Conservation (phyloP, 2,329 filamentous ascomycete genomes). For the Coleophoma cylindrospora region DNA sequence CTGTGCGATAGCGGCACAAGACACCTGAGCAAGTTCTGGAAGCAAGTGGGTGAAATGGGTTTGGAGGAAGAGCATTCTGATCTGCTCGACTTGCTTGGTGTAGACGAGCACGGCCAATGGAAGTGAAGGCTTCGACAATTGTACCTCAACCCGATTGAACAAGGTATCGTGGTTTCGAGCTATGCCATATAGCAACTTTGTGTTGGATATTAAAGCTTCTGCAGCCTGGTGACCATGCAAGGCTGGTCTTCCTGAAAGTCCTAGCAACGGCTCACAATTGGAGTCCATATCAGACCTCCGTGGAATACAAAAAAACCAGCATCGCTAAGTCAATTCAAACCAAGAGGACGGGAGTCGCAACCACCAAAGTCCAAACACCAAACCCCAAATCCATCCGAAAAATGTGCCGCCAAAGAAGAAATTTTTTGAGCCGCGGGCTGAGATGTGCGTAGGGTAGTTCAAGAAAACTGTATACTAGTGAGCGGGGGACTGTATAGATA, state of each 20-base stretch:
- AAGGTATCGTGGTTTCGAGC: too few relatives aligned
- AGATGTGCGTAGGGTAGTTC: conserved; percentile 3
- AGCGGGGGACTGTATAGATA: conserved; percentile 2
- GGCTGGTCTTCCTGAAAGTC: too few relatives aligned
- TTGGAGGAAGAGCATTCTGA: conserved; percentile 54
- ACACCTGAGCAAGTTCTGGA: conserved; percentile 84
- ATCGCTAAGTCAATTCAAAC: not conserved
- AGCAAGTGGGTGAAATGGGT: conserved; percentile 62
- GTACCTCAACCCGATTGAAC: too few relatives aligned
- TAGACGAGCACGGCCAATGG: conserved; percentile 24
- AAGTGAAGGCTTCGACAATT: not conserved
- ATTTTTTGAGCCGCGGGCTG: conserved; percentile 2
- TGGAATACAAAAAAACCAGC: not conserved
- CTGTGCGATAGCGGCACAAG: conserved; percentile 79
- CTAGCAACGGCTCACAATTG: too few relatives aligned
- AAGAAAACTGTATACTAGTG: conserved; percentile 24
- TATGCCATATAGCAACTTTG: too few relatives aligned
- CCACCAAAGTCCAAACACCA: conserved; percentile 6
- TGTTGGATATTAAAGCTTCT: too few relatives aligned
- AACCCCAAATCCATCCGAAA: conserved; percentile 26
- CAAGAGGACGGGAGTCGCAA: not conserved
- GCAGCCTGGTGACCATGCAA: too few relatives aligned
- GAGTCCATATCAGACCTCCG: too few relatives aligned
- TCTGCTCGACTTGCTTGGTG: conserved; percentile 44
- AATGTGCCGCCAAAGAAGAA: conserved; percentile 12